A percentile compares a stretch with the other conserved stretches of the same genome.
Conservation (phyloP, 495 filamentous ascomycete genomes). For the Oidiodendron maius region DNA sequence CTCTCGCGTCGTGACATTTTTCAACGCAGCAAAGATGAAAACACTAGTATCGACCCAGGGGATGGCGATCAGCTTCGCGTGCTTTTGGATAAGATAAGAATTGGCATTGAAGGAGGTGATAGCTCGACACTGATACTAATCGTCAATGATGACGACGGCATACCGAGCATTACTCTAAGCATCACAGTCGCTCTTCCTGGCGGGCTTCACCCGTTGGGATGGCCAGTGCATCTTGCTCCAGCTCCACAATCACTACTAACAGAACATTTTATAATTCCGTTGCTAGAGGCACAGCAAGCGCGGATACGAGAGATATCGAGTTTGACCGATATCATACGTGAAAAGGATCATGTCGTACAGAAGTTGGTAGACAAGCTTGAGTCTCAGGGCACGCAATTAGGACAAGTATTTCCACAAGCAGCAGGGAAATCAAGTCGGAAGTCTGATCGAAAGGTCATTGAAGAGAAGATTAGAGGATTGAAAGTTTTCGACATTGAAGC, state of each 20-base stretch:
- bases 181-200: slow-evolving; percentile 58
- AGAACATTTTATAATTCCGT: slow-evolving; percentile 60
- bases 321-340: slow-evolving; percentile 53
- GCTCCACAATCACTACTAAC: slow-evolving; percentile 48
- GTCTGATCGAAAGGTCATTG: slow-evolving; percentile 36
- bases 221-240: slow-evolving; percentile 57
- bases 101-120: slow-evolving; percentile 46
- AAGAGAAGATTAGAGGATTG: slow-evolving; percentile 49
- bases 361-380: slow-evolving; percentile 78
- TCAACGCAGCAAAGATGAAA: slow-evolving; percentile 54
- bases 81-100: slow-evolving; percentile 65
- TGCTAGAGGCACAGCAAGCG: slow-evolving; percentile 52
- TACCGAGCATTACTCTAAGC: slow-evolving; percentile 44
- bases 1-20: slow-evolving; percentile 59
- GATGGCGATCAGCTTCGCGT: slow-evolving; percentile 63
- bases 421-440: slow-evolving; percentile 39
- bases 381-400: slow-evolving; percentile 57
- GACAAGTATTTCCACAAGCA: slow-evolving; percentile 62
- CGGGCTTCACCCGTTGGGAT: slow-evolving; percentile 61
- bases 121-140: slow-evolving; percentile 25
- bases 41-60: slow-evolving; percentile 79
- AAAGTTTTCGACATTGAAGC: slow-evolving; percentile 40
- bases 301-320: slow-evolving; percentile 43
- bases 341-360: slow-evolving; percentile 75
- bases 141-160: slow-evolving; percentile 7